phyloP scores from a whole-genome alignment of 805 yeast genomes.

The Candida mattraensis region DNA sequence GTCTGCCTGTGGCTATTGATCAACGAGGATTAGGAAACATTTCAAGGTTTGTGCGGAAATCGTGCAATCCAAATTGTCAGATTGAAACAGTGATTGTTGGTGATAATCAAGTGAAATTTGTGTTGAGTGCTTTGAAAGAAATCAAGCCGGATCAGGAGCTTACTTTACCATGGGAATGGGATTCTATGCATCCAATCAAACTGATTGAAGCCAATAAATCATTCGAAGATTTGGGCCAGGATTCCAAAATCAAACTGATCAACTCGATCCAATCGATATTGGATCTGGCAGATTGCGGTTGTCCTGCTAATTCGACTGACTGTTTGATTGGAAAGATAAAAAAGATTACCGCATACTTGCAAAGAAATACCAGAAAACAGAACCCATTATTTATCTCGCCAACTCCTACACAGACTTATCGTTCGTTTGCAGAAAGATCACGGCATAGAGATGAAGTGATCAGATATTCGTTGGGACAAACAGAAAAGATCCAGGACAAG shows the following conservation, averaged over 20 bases:
- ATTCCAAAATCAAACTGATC: slow-evolving; percentile 54
- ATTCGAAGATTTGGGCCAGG: slow-evolving; percentile 55
- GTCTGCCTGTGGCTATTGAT: slow-evolving; percentile 70
- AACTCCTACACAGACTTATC: slow-evolving; percentile 30
- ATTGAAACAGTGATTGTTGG: slow-evolving; percentile 50
- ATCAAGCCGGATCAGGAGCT: slow-evolving; percentile 70
- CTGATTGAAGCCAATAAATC: slow-evolving; percentile 44
- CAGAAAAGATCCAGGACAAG: neutral
- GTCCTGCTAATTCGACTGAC: slow-evolving; percentile 54
- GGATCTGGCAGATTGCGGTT: slow-evolving; percentile 54
- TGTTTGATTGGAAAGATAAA: slow-evolving; percentile 62
- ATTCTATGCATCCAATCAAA: slow-evolving; percentile 68
- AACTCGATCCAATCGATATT: slow-evolving; percentile 62
- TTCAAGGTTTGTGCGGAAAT: slow-evolving; percentile 69
- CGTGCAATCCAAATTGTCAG: slow-evolving; percentile 76
- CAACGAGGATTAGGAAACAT: slow-evolving; percentile 78
- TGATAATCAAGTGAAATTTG: slow-evolving; percentile 43
- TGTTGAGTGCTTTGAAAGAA: slow-evolving; percentile 54
- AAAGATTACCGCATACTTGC: slow-evolving; percentile 58
- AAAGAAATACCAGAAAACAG: slow-evolving; percentile 58
- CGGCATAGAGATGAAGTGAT: slow-evolving; percentile 24
- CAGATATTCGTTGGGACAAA: slow-evolving; percentile 7
- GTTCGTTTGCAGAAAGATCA: slow-evolving; percentile 35
- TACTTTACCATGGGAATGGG: slow-evolving; percentile 89
- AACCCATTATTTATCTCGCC: slow-evolving; percentile 27